Evolutionary conservation across 2,329 filamentous ascomycete genomes (phyloP), one percentile per base, ranked within the genome.

Genomic region (Sporothrix humicola): DNA sequence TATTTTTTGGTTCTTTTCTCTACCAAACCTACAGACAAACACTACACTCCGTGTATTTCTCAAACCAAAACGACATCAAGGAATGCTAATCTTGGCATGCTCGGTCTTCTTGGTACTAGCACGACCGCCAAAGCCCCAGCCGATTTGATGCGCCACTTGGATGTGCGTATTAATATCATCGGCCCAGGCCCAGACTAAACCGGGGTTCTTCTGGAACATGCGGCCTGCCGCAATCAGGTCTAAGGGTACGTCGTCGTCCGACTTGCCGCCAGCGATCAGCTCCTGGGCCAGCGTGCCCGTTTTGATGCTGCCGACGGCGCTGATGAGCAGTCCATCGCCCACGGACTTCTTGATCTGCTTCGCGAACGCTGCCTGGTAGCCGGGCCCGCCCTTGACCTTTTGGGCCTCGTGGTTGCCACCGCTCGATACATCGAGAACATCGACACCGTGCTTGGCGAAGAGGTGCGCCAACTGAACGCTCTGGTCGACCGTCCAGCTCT

Each of bases 371-470:
- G 87, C 90, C 81, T 95, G 93, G 82, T 94, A 95, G 0, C 85
- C 91, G 0, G 90, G 89, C 0, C 87, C 88, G 1, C 82, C 79
- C 31, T 85, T 83, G 71, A 92, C 85, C 73, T 90, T 88, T 77
- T 90, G 88, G 66, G 81, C 79, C 0, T 85, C 81, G 78, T 93
- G 89, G 66, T 87, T 87, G 3, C 92, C 93, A 0, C 89, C 92
- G 2, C 86, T 88, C 0, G 88, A 91, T 9, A 95, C 87, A 78
- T 96, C 93, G 0, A 96, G 82, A 1, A 96, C 83, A 79, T 96
- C 93, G 2, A 95, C 88, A 2, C 93, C 93, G 13, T 82, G 84
- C 1, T 89, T 87, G 0, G 90, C 90, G 0, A 96, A 83, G 0
- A 90, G 82, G 63, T 85, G 80, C 0, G 92, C 91, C 1, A 96